A percentile compares a stretch with the other conserved stretches of the same genome.
These are phyloP conservation scores for Cyclotella sp. DNA, from an alignment of 108 stramenopile genomes.

Conservation along the genomic window DNA sequence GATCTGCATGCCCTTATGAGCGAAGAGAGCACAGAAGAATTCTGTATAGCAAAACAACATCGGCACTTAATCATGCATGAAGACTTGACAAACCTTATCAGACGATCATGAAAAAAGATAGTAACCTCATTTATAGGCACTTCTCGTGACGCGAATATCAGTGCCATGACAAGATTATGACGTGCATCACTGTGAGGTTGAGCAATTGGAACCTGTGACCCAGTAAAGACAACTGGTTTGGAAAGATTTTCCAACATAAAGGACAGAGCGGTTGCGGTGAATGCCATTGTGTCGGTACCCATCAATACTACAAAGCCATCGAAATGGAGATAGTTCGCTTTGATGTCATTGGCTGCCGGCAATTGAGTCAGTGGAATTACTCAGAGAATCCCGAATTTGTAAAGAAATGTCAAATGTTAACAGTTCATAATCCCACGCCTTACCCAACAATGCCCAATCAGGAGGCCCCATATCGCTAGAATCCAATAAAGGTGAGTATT, in stretches of 20 bases:
- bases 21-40: too few relatives aligned
- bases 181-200: slow-evolving; percentile 96
- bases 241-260: slow-evolving; percentile 99
- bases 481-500: slow-evolving; percentile 84
- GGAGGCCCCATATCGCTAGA: slow-evolving; percentile 89
- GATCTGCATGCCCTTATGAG: slow-evolving; percentile 72
- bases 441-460: slow-evolving; percentile 91
- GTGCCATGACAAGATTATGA: slow-evolving; percentile 94
- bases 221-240: slow-evolving; percentile 97
- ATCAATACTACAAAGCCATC: slow-evolving; percentile 96
- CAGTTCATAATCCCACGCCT: slow-evolving; percentile 55
- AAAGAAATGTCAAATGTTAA: neutral
- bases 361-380: neutral
- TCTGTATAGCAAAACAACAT: too few relatives aligned
- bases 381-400: neutral
- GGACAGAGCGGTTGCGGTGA: slow-evolving; percentile 88
- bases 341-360: slow-evolving; percentile 39
- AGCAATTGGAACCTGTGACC: slow-evolving; percentile 89
- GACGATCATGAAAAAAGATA: slow-evolving; percentile 92
- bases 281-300: slow-evolving; percentile 99
- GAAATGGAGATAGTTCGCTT: slow-evolving; percentile 84
- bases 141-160: slow-evolving; percentile 90
- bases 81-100: slow-evolving; percentile 69
- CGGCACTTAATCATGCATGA: too few relatives aligned
- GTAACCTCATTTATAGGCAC: slow-evolving; percentile 87